Conservation (phyloP, 371 early-diverging fungal genomes). For the Dichotomocladium elegans region DNA sequence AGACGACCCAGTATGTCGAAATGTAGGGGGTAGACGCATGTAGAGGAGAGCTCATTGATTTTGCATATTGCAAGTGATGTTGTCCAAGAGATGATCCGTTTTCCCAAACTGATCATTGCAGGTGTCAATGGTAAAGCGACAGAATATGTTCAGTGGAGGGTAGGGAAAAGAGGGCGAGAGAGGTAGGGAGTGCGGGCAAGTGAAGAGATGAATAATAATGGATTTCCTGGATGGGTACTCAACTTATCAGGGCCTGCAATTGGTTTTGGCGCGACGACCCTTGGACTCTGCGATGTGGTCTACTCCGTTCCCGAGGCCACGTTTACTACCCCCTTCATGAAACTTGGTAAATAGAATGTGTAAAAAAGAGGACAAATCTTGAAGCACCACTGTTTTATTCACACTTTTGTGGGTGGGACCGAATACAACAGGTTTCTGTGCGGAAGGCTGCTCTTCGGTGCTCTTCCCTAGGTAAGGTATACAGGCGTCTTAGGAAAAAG, state of each 20-base stretch:
- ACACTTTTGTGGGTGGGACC: too few species aligned
- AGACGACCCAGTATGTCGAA: conserved; percentile 14
- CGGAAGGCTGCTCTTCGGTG: conserved; percentile 64
- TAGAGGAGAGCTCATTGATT: not conserved
- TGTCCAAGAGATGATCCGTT: conserved; percentile 56
- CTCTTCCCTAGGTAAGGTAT: conserved; percentile 49
- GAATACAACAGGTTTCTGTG: conserved; percentile 64
- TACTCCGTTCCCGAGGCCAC: conserved; percentile 61
- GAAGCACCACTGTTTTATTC: too few species aligned
- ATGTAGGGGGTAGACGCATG: not conserved
- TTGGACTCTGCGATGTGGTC: conserved; percentile 69
- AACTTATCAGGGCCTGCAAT: conserved; percentile 69
- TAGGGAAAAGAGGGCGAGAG: not conserved
- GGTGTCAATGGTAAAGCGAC: conserved; percentile 73
- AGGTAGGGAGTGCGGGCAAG: not conserved
- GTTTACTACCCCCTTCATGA: conserved; percentile 69
- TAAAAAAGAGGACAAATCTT: not conserved
- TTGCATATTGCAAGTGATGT: conserved; percentile 32
- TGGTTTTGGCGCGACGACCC: conserved; percentile 66
- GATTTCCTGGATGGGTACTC: too few species aligned
- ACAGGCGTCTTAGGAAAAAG: not conserved
- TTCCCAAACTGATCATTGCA: conserved; percentile 70
- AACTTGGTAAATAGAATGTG: conserved; percentile 38
- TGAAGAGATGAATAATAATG: not conserved
- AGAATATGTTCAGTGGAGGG: too few species aligned